Evolutionary conservation across 345 rosid species (phyloP).

Genomic region (Euphorbia pulcherrima): DNA sequence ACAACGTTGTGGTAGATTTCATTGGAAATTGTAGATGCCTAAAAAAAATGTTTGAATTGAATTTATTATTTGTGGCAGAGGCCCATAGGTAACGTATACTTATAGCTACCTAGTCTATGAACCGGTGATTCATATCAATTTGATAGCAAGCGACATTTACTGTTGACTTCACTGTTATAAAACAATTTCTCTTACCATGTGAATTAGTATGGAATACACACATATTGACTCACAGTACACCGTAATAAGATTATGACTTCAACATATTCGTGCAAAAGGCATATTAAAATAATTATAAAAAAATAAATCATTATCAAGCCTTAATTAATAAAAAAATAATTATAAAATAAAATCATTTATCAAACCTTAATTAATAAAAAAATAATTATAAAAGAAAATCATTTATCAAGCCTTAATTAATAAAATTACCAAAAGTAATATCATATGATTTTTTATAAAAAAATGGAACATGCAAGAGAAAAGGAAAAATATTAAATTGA

Average conservation of each 20-base stretch:
- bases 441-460: not conserved
- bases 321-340: not conserved
- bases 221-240: not conserved
- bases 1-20: too few relatives aligned
- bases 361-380: not conserved
- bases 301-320: constrained; percentile 2
- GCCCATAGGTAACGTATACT: too few relatives aligned
- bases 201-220: not conserved
- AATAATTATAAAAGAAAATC: constrained; percentile 3
- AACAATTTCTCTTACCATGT: not conserved
- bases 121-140: too few relatives aligned
- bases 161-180: too few relatives aligned
- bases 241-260: not conserved
- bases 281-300: not conserved
- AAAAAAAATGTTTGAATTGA: too few relatives aligned
- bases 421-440: not conserved
- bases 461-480: not conserved
- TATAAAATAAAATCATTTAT: constrained; percentile 4
- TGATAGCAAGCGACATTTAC: too few relatives aligned
- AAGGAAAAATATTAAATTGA: not conserved
- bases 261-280: not conserved
- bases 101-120: too few relatives aligned
- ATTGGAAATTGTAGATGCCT: too few relatives aligned
- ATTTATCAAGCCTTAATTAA: constrained; percentile 1
- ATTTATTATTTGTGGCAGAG: too few relatives aligned